Evolutionary conservation across 2,329 filamentous ascomycete genomes (phyloP), one percentile per base, ranked within the genome.

Genomic region (Ceratocystis smalleyi): DNA sequence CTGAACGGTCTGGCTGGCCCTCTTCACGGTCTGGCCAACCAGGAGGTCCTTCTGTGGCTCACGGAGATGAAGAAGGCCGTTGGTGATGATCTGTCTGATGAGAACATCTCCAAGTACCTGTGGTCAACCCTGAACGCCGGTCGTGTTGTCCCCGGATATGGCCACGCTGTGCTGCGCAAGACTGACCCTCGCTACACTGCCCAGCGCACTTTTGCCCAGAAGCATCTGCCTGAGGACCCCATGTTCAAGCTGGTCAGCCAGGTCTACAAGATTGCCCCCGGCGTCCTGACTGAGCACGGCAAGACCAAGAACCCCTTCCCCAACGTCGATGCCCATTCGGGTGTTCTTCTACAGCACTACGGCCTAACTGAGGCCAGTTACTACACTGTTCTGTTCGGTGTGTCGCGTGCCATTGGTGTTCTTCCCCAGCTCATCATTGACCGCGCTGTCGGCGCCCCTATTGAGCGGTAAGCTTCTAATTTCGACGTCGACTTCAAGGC

Each of bases 291-390:
- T 70, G 91, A 99, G 86, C 94, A 99, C 82, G 94, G 94, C 81
- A 99, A 99, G 89, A 97, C 92, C 83, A 97, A 97, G 89, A 96
- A 97, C 88, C 92, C 92, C 70, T 97, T 83, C 84, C 94, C 94
- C 78, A 97, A 97, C 82, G 91, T 97, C 74, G 92, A 97, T 74
- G 91, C 92, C 74, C 94, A 97, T 88, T 96, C 91, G 40, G 94
- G 94, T 83, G 94, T 99, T 70, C 89, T 99, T 70, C 89, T 99
- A 71, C 94, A 99, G 83, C 94, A 99, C 87, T 99, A 99, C 81
- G 94, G 94, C 74, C 83, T 99, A 76, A 97, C 89, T 69, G 92
- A 99, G 84, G 88, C 94, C 78, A 97, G 86, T 87, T 99, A 95
- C 87, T 99, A 99, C 89, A 99, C 94, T 68, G 94, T 99, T 68